Conservation (phyloP, 352 stramenopile species). For the Poterioochromonas sp. region DNA sequence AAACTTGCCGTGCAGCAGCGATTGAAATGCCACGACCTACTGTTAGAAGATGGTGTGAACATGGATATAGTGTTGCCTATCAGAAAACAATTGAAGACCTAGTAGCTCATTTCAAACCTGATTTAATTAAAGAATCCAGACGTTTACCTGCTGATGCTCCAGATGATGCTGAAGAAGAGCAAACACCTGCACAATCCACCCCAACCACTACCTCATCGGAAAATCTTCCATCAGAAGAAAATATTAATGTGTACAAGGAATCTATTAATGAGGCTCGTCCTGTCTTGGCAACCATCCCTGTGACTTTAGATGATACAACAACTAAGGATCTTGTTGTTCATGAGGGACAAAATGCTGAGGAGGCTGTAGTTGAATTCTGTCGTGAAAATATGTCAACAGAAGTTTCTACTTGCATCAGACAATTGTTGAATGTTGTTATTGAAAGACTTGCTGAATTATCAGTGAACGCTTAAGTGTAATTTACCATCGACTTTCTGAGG, state of each 20-base stretch:
- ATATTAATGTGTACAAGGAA: neutral
- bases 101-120: neutral
- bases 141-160: neutral
- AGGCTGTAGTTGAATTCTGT: slow-evolving; percentile 14
- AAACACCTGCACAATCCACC: neutral
- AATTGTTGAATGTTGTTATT: neutral
- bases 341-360: slow-evolving; percentile 9
- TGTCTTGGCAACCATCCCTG: neutral
- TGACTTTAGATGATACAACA: neutral
- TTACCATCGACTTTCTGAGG: too few relatives aligned
- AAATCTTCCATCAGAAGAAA: neutral
- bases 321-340: neutral
- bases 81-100: neutral
- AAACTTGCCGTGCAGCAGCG: slow-evolving; percentile 7
- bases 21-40: slow-evolving; percentile 17
- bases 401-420: neutral
- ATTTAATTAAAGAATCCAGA: too few relatives aligned
- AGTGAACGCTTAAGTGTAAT: too few relatives aligned
- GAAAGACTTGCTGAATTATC: neutral
- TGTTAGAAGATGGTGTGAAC: slow-evolving; percentile 14
- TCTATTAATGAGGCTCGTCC: neutral
- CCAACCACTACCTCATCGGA: neutral
- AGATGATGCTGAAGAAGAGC: neutral
- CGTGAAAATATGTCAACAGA: neutral
- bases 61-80: neutral